Percentiles rank a stretch among this genome's conserved stretches.
Conservation (phyloP, 208 protist species). For the Leishmania turanica region DNA sequence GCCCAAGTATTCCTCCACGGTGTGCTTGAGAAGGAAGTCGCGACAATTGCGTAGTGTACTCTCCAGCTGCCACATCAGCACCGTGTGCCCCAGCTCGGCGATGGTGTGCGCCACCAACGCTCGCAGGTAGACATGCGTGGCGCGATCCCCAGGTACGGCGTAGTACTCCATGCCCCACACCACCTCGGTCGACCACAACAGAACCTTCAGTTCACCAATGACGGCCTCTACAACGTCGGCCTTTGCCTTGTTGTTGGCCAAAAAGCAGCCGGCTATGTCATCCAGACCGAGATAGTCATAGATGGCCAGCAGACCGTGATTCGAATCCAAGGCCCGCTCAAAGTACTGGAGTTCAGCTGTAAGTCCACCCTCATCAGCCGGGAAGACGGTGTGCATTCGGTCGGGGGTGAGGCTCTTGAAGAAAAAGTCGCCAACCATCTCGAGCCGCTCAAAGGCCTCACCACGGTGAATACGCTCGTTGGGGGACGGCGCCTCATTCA, state of each 20-base stretch:
- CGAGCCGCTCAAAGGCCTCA: constrained; percentile 69
- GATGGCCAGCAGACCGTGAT: constrained; percentile 71
- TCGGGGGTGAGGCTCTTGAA: constrained; percentile 71
- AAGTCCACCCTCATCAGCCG: constrained; percentile 49
- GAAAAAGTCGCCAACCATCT: constrained; percentile 86
- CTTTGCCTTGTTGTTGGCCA: constrained; percentile 84
- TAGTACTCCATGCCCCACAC: constrained; percentile 30
- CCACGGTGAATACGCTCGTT: constrained; percentile 14
- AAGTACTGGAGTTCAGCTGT: constrained; percentile 34
- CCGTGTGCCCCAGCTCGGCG: constrained; percentile 76
- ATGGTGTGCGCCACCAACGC: constrained; percentile 70
- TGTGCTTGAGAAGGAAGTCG: constrained; percentile 19
- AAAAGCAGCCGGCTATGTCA: constrained; percentile 42
- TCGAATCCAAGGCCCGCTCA: constrained; percentile 75
- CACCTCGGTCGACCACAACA: constrained; percentile 68
- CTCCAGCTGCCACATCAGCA: constrained; percentile 80
- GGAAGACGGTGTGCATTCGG: constrained; percentile 64
- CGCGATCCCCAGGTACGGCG: constrained; percentile 22
- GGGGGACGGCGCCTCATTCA: neutral
- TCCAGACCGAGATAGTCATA: constrained; percentile 84
- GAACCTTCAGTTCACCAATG: constrained; percentile 81
- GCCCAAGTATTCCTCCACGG: constrained; percentile 10
- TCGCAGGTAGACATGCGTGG: constrained; percentile 41
- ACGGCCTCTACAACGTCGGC: constrained; percentile 83
- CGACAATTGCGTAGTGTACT: constrained; percentile 41